Base-by-base conservation (phyloP, 345 rosid species). In the Viola odorata region DNA sequence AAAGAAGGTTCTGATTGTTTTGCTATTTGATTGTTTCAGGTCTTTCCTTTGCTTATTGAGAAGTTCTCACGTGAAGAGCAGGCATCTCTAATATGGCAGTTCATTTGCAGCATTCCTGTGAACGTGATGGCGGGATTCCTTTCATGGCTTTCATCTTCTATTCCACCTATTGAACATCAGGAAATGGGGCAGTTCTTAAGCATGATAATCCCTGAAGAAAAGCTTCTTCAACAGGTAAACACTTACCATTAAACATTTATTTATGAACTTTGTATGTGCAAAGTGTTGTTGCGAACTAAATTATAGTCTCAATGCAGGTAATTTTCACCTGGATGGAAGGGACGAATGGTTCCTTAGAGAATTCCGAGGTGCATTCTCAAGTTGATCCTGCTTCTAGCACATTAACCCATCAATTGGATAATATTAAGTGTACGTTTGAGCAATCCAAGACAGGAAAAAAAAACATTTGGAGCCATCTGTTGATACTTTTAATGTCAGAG, bases 321-420 rank as follows among this genome's bases (percentile, higher is more conserved):
- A 76, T 91, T 57, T 85, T 88, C 78, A 77, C 81, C 51, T 91
- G 97, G 97, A 83, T 91, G 81, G 83, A 81, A 65, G 76, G 80
- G 59, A 70, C 72, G 69, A 69, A 77, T 63, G 73, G 39, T 17
- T 39, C 17, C 42, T 67, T 67, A 55, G 74, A 76, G 41, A 64
- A 42, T 73, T 57, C 78, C 73, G 64, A 61, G 17, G 64, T 63
- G 58, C 70, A 52, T 58, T 70, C 70, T 61, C 71, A 63, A 72
- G 48, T 68, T 55, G 81, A 75, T 70, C 73, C 82, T 60, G 61
- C 74, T 64, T 40, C 74, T 60, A 74, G 73, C 69, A 60, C 62
- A 60, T 76, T 54, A 42, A 74, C 60, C 62, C 72, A 68, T 66
- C 70, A 74, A 64, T 60, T 67, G 45, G 75, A 81, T 42, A 58